Conservation (phyloP, 2,329 filamentous ascomycete genomes). For the Aureobasidium sp. region DNA sequence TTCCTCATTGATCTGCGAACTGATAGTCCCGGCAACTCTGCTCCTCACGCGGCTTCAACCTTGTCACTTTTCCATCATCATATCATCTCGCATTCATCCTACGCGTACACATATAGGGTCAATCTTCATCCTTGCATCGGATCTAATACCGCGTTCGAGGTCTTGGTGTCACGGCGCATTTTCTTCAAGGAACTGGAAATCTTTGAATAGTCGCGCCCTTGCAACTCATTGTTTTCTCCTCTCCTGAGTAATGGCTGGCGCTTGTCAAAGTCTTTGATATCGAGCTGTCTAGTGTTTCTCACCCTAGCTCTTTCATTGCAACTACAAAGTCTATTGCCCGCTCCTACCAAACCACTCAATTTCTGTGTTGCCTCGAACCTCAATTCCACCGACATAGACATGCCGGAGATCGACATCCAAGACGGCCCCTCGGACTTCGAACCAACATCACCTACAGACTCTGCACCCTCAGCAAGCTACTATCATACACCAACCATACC, state of each 20-base stretch:
- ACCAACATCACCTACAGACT: conserved; percentile 6
- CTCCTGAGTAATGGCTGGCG: conserved; percentile 4
- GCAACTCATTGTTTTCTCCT: not conserved
- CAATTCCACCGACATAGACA: not conserved
- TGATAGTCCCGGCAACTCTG: not conserved
- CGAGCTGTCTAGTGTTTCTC: not conserved
- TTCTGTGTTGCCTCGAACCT: not conserved
- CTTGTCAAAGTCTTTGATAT: conserved; percentile 5
- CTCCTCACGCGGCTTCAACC: not conserved
- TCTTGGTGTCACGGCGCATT: conserved; percentile 8
- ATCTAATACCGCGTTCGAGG: conserved; percentile 4
- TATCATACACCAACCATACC: not conserved
- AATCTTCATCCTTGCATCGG: conserved; percentile 4
- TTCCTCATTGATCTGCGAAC: conserved; percentile 3
- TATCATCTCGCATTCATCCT: conserved; percentile 1
- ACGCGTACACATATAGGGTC: not conserved
- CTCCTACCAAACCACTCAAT: not conserved
- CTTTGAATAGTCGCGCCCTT: not conserved
- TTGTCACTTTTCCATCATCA: not conserved
- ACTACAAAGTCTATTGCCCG: not conserved
- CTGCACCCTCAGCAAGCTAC: not conserved
- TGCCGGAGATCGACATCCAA: conserved; percentile 2
- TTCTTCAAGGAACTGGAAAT: not conserved
- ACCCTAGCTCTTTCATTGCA: not conserved
- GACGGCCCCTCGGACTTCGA: not conserved